Conservation (phyloP, 768 basidiomycete species). For the Daedaleopsis nitida region DNA sequence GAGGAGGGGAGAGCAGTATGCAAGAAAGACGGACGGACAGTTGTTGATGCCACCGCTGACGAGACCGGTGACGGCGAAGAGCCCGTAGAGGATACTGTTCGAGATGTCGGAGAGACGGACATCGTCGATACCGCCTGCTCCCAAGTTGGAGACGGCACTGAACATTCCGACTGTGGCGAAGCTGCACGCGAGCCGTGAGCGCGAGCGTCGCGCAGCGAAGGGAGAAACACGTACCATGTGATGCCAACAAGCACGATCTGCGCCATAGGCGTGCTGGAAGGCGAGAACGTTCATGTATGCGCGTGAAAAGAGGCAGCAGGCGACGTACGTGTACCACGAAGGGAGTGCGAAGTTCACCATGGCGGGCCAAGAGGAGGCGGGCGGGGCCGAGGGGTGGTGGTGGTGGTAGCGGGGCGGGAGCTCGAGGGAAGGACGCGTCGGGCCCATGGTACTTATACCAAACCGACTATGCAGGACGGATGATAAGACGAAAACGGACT, state of each 20-base stretch:
- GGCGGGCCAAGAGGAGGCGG: neutral
- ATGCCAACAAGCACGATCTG: slow-evolving; percentile 40
- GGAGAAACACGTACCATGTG: slow-evolving; percentile 27
- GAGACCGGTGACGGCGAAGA: slow-evolving; percentile 45
- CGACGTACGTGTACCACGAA: neutral
- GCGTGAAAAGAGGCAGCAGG: neutral
- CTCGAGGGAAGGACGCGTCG: neutral
- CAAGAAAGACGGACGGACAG: slow-evolving; percentile 22
- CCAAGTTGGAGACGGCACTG: slow-evolving; percentile 39
- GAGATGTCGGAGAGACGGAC: slow-evolving; percentile 41
- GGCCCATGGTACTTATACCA: neutral
- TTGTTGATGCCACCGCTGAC: slow-evolving; percentile 42
- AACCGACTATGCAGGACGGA: neutral
- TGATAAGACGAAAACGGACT: neutral
- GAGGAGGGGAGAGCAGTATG: neutral
- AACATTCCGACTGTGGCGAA: slow-evolving; percentile 43
- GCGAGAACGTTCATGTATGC: neutral
- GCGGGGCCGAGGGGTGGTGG: neutral
- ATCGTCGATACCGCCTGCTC: slow-evolving; percentile 43
- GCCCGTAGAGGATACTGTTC: slow-evolving; percentile 45
- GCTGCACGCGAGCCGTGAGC: slow-evolving; percentile 14
- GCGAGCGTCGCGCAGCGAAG: neutral
- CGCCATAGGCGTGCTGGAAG: slow-evolving; percentile 33
- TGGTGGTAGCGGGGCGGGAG: neutral
- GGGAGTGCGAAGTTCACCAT: neutral